Evolutionary conservation across 768 basidiomycete genomes (phyloP).

Genomic region (Sporobolomyces roseus): DNA sequence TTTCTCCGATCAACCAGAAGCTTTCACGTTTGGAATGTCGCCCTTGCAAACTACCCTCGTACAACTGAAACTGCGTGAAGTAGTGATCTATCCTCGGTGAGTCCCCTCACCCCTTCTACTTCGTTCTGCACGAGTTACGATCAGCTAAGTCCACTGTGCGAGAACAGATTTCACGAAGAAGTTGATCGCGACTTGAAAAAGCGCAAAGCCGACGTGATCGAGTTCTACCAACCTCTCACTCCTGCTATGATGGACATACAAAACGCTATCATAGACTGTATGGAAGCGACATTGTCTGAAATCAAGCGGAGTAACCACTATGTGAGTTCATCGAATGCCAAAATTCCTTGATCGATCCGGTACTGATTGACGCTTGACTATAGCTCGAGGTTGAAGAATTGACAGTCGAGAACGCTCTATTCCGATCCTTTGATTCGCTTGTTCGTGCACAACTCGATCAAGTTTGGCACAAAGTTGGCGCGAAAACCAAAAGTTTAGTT

Average conservation of each 20-base stretch:
- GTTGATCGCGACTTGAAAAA: constrained; percentile 77
- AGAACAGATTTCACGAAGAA: constrained; percentile 75
- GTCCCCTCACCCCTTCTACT: neutral
- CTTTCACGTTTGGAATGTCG: constrained; percentile 85
- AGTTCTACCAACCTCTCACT: constrained; percentile 79
- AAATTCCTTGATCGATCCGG: no score
- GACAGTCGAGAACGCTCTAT: constrained; percentile 87
- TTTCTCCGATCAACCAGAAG: constrained; percentile 93
- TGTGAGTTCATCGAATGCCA: constrained; percentile 47
- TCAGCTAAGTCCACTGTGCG: neutral
- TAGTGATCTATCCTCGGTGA: constrained; percentile 86
- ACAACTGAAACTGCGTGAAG: constrained; percentile 80
- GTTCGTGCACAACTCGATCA: constrained; percentile 85
- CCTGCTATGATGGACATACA: constrained; percentile 89
- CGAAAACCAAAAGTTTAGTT: constrained; percentile 85
- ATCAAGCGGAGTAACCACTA: constrained; percentile 79
- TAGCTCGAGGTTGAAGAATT: constrained; percentile 92
- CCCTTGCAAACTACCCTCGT: constrained; percentile 90
- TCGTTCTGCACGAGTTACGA: neutral
- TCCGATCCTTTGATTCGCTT: constrained; percentile 81
- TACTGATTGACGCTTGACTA: no score
- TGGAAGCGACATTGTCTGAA: constrained; percentile 82
- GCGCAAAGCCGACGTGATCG: constrained; percentile 83
- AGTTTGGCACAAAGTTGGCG: constrained; percentile 94
- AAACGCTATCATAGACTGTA: constrained; percentile 84